phyloP scores from a whole-genome alignment of 2,329 filamentous ascomycete species.

The Colletotrichum higginsianum region DNA sequence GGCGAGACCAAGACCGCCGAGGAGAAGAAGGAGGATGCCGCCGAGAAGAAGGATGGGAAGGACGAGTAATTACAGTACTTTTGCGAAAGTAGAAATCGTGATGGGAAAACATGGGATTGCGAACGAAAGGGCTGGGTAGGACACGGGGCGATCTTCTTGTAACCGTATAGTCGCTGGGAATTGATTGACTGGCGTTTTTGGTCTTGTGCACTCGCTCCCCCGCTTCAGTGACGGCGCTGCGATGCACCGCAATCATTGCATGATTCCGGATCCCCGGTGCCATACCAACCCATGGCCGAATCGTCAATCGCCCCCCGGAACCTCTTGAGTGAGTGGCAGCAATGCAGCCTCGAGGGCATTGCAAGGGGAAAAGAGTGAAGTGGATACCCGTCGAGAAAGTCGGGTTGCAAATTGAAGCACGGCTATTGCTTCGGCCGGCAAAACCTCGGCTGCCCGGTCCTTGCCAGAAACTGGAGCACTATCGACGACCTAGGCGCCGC shows the following conservation, averaged over 20 bases:
- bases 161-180: slow-evolving; percentile 33
- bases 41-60: slow-evolving; percentile 38
- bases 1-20: slow-evolving; percentile 47
- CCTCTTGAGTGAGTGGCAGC: slow-evolving; percentile 23
- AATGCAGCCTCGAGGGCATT: not conserved
- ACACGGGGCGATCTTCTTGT: slow-evolving; percentile 23
- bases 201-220: slow-evolving; percentile 2
- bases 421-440: slow-evolving; percentile 40
- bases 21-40: slow-evolving; percentile 42
- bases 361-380: slow-evolving; percentile 26
- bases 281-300: not conserved
- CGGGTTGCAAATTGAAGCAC: slow-evolving; percentile 41
- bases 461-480: slow-evolving; percentile 41
- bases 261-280: not conserved
- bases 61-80: slow-evolving; percentile 35
- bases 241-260: slow-evolving; percentile 3
- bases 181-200: slow-evolving; percentile 36
- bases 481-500: slow-evolving; percentile 24
- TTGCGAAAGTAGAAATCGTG: slow-evolving; percentile 26
- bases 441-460: slow-evolving; percentile 30
- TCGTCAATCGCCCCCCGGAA: slow-evolving; percentile 9
- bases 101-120: slow-evolving; percentile 2
- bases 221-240: not conserved
- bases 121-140: slow-evolving; percentile 6
- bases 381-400: slow-evolving; percentile 25